phyloP scores from a whole-genome alignment of 2,329 filamentous ascomycete species.

The Hortaea sp. region DNA sequence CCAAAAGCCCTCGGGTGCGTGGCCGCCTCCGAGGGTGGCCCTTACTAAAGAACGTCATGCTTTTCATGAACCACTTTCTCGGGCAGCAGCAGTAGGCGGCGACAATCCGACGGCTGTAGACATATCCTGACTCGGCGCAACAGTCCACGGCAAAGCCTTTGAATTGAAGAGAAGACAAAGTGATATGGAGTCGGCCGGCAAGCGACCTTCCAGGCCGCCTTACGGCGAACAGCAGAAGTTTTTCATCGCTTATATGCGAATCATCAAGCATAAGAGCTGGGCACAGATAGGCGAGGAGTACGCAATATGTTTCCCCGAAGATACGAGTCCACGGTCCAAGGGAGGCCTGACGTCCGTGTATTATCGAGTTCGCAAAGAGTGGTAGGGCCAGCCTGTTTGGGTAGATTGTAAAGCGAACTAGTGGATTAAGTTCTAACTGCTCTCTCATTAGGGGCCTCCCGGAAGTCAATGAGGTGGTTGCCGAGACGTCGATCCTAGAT shows the following conservation, averaged over 20 bases:
- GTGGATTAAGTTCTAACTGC: no score
- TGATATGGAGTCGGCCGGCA: background rate
- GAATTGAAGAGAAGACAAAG: no score
- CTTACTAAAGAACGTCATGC: no score
- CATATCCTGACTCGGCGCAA: no score
- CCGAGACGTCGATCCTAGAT: background rate
- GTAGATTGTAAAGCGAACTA: no score
- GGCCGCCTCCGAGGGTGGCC: no score
- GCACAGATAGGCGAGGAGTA: conserved; percentile 18
- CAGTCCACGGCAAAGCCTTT: no score
- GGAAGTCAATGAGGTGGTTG: background rate
- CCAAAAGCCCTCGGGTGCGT: no score
- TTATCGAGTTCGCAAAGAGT: conserved; percentile 24
- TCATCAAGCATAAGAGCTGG: conserved; percentile 17
- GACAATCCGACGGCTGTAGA: no score
- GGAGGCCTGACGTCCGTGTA: conserved; percentile 25
- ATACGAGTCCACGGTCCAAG: conserved; percentile 14
- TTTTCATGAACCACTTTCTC: no score
- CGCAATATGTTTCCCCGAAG: conserved; percentile 14
- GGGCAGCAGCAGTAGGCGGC: no score
- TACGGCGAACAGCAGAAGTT: conserved; percentile 27
- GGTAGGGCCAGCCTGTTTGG: conserved; percentile 5
- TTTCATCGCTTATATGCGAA: conserved; percentile 21
- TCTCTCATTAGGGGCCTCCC: background rate
- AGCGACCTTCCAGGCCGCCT: conserved; percentile 14